These are phyloP conservation scores for Thamnidium elegans DNA, from an alignment of 192 early-diverging fungal species.

Conservation along the genomic window DNA sequence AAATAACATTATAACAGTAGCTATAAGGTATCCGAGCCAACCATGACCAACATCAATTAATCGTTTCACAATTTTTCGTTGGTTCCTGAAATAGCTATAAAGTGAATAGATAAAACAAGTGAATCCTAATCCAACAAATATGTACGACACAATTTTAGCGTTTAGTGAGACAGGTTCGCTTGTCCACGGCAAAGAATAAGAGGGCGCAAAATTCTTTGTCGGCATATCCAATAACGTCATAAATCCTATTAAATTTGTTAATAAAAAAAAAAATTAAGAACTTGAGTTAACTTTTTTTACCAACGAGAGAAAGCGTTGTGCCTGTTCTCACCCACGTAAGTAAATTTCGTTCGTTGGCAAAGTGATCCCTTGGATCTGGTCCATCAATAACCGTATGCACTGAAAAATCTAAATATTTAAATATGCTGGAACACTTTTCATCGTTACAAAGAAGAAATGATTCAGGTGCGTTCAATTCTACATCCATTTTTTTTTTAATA, in stretches of 20 bases:
- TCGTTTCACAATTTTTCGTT: slow-evolving; percentile 20
- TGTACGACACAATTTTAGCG: slow-evolving; percentile 11
- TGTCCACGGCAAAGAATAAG: slow-evolving; percentile 17
- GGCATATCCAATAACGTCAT: slow-evolving; percentile 15
- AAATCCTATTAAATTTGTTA: slow-evolving; percentile 1
- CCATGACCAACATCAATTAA: slow-evolving; percentile 24
- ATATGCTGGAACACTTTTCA: slow-evolving; percentile 20
- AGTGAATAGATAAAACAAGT: slow-evolving; percentile 13
- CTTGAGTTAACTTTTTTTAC: slow-evolving; percentile 9
- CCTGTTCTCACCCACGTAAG: slow-evolving; percentile 31
- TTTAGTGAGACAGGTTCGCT: neutral
- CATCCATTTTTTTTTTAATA: neutral
- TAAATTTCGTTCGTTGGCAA: slow-evolving; percentile 35
- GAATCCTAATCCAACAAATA: slow-evolving; percentile 23
- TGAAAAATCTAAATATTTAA: slow-evolving; percentile 26
- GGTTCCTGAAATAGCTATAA: slow-evolving; percentile 26
- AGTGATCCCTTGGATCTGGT: slow-evolving; percentile 30
- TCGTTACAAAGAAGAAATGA: slow-evolving; percentile 24
- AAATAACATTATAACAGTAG: slow-evolving; percentile 19
- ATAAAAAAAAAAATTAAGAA: no score
- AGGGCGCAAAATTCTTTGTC: slow-evolving; percentile 16
- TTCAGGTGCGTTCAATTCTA: slow-evolving; percentile 12
- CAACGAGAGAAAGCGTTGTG: slow-evolving; percentile 25
- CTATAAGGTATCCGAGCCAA: slow-evolving; percentile 17
- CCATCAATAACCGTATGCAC: slow-evolving; percentile 22